Percentiles rank a stretch among this genome's conserved stretches.
These are phyloP conservation scores for Stagonosporopsis chrysanthemi DNA, from an alignment of 2,329 filamentous ascomycete genomes.

Conservation along the genomic window DNA sequence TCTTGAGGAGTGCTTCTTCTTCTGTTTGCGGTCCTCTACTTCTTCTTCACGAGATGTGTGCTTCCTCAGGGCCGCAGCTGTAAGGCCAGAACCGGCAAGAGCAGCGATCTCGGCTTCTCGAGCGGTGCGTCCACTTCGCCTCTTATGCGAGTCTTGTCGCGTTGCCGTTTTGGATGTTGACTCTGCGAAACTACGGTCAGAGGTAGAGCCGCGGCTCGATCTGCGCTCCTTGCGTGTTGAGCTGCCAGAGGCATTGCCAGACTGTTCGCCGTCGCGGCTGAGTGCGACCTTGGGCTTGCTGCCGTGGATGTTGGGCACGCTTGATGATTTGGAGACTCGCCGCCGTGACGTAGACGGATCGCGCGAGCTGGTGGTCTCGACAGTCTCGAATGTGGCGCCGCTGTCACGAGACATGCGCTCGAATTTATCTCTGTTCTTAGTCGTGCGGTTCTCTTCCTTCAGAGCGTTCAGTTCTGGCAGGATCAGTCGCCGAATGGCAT, in stretches of 20 bases:
- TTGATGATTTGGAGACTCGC: constrained; percentile 67
- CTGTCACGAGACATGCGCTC: constrained; percentile 61
- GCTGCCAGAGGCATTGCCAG: constrained; percentile 64
- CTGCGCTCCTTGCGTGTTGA: constrained; percentile 61
- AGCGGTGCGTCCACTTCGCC: constrained; percentile 61
- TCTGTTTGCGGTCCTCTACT: constrained; percentile 53
- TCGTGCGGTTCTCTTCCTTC: constrained; percentile 86
- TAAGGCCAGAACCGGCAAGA: constrained; percentile 63
- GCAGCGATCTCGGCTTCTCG: constrained; percentile 64
- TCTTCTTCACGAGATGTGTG: constrained; percentile 67
- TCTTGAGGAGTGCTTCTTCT: constrained; percentile 57
- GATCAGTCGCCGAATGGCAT: constrained; percentile 88
- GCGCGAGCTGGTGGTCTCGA: constrained; percentile 61
- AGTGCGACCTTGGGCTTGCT: constrained; percentile 67
- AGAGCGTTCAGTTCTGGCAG: constrained; percentile 90
- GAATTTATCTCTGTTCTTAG: constrained; percentile 74
- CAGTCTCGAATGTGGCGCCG: constrained; percentile 61
- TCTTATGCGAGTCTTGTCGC: constrained; percentile 61
- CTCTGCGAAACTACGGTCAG: constrained; percentile 53
- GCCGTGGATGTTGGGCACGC: constrained; percentile 64
- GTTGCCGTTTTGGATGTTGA: constrained; percentile 25
- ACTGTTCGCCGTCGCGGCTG: constrained; percentile 65
- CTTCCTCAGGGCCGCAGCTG: constrained; percentile 68
- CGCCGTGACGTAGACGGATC: constrained; percentile 58
- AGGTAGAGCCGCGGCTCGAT: constrained; percentile 60